Evolutionary conservation across 1,284 basidiomycete species (phyloP).

Genomic region (Laetiporus sulphureus): DNA sequence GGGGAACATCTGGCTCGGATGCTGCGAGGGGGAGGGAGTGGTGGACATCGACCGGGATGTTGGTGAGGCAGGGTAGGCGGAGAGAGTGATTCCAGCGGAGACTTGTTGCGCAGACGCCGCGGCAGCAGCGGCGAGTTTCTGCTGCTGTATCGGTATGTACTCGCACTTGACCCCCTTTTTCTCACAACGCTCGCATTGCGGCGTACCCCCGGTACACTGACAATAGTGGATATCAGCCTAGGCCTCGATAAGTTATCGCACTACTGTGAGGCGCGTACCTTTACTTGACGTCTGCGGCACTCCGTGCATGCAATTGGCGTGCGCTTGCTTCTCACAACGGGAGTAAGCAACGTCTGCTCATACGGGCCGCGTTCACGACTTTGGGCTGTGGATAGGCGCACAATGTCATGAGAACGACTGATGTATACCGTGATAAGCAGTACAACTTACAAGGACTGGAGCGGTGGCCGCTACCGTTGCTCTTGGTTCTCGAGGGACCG

Average conservation of each 20-base stretch:
- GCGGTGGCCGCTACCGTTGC: neutral
- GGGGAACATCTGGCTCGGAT: no score
- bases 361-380: slow-evolving; percentile 5
- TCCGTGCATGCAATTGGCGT: slow-evolving; percentile 44
- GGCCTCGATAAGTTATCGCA: slow-evolving; percentile 3
- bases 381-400: neutral
- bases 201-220: slow-evolving; percentile 25
- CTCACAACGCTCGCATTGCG: slow-evolving; percentile 27
- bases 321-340: slow-evolving; percentile 31
- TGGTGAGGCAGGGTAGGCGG: neutral
- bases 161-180: slow-evolving; percentile 28
- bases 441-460: slow-evolving; percentile 5
- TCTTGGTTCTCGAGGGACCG: slow-evolving; percentile 1
- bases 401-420: neutral
- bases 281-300: slow-evolving; percentile 49
- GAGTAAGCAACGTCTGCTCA: slow-evolving; percentile 18
- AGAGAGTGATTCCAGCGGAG: slow-evolving; percentile 1
- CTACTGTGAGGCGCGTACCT: slow-evolving; percentile 26
- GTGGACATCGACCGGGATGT: slow-evolving; percentile 8
- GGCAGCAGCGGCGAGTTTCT: slow-evolving; percentile 18
- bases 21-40: slow-evolving; percentile 12
- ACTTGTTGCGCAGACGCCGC: slow-evolving; percentile 10
- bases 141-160: slow-evolving; percentile 27
- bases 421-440: neutral
- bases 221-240: neutral